Evolutionary conservation across 768 basidiomycete species (phyloP), one percentile per base, ranked within the genome.

Genomic region (Obba rivulosa): DNA sequence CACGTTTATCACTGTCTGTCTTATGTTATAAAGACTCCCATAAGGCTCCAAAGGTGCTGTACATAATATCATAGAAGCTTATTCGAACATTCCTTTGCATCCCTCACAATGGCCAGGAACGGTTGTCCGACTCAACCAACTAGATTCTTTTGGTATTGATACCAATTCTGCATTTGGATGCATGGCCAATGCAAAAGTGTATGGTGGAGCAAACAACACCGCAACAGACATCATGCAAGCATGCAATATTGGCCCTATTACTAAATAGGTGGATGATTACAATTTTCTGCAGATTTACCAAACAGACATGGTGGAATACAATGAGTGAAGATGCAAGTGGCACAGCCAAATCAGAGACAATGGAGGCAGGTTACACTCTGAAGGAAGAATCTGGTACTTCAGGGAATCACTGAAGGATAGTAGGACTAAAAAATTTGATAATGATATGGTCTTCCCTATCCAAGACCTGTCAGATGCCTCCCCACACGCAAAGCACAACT

Each of bases 51-150:
- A 75, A 51, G 66, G 57, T 1, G 60, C 68, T 0, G 53, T 57
- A 0, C 46, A 62, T 0, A 70, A 77, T 34, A 62, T 76, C 1
- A 50, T 61, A 0, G 69, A 73, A 48, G 74, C 72, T 0, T 75
- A 73, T 41, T 49, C 63, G 0, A 68, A 61, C 0, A 52, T 72
- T 0, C 68, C 66, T 0, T 28, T 68, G 0, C 55, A 59, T 8
- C 58, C 49, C 0, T 51, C 52, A 0, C 72, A 74, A 34, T 75
- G 69, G 71, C 69, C 68, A 2, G 66, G 59, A 0, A 22, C 62
- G 0, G 64, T 71, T 0, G 53, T 73, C 0, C 46, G 56, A n/a
- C n/a, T n/a, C n/a, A n/a, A n/a, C n/a, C n/a, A n/a, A n/a, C n/a
- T n/a, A n/a, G n/a, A 10, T 10, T 18, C 41, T 23, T 22, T 18